Percentiles rank a stretch among this genome's conserved stretches.
Conservation (phyloP, 345 rosid genomes). For the Citrus medica region DNA sequence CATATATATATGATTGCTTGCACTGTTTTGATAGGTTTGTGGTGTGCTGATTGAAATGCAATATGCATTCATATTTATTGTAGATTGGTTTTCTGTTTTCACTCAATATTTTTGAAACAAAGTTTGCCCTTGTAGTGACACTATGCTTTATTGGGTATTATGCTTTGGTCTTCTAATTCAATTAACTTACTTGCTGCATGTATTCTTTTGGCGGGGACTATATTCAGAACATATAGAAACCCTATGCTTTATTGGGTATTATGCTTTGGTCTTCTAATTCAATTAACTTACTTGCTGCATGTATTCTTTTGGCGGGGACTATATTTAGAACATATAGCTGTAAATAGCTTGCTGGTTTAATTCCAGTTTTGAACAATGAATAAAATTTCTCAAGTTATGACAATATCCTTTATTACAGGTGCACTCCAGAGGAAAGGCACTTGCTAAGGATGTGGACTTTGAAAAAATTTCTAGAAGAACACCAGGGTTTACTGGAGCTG, state of each 20-base stretch:
- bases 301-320: background rate
- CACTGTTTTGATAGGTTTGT: background rate
- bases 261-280: background rate
- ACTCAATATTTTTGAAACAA: background rate
- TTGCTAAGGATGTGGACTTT: conserved; percentile 93
- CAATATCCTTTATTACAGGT: conserved; percentile 40
- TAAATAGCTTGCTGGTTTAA: background rate
- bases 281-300: background rate
- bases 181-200: background rate
- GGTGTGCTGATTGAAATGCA: background rate
- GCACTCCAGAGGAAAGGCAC: conserved; percentile 96
- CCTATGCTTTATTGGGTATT: background rate
- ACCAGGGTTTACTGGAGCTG: conserved; percentile 96
- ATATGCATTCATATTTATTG: background rate
- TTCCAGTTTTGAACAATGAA: background rate
- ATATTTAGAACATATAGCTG: background rate
- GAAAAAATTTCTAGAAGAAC: conserved; percentile 95
- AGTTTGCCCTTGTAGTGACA: background rate
- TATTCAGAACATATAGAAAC: background rate
- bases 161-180: background rate
- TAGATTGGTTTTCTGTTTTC: background rate
- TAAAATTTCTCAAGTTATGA: background rate
- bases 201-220: background rate
- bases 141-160: background rate
- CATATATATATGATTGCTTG: background rate